Evolutionary conservation across 352 stramenopile species (phyloP).

Genomic region (Phytophthora sojae): DNA sequence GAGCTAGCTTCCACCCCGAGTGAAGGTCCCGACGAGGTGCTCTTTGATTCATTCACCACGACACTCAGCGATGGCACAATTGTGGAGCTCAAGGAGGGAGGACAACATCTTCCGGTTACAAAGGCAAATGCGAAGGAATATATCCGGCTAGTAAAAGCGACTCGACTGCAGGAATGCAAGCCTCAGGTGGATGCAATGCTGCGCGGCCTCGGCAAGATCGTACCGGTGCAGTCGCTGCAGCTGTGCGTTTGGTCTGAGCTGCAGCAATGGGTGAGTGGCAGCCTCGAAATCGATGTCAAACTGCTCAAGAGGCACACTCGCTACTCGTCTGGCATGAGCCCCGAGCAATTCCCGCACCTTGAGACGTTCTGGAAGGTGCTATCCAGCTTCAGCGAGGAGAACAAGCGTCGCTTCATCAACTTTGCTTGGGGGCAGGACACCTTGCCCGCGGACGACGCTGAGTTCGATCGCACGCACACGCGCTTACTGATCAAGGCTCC

Average conservation of each 20-base stretch:
- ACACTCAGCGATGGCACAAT: conserved; percentile 71
- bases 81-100: conserved; percentile 67
- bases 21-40: conserved; percentile 37
- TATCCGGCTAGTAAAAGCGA: conserved; percentile 63
- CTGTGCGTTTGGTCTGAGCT: conserved; percentile 84
- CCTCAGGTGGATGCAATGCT: conserved; percentile 81
- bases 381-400: conserved; percentile 64
- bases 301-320: conserved; percentile 83
- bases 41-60: conserved; percentile 79
- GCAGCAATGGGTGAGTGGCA: conserved; percentile 83
- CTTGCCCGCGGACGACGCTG: conserved; percentile 74
- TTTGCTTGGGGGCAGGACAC: conserved; percentile 89
- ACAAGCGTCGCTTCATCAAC: conserved; percentile 87
- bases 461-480: conserved; percentile 83
- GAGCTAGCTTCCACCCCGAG: conserved; percentile 21
- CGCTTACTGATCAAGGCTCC: conserved; percentile 78
- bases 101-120: conserved; percentile 58
- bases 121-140: conserved; percentile 82
- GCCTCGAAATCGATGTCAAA: conserved; percentile 76
- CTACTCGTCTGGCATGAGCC: conserved; percentile 82
- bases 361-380: conserved; percentile 84
- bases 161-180: conserved; percentile 77
- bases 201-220: conserved; percentile 70
- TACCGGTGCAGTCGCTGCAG: conserved; percentile 71
- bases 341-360: conserved; percentile 73